A percentile compares a stretch with the other conserved stretches of the same genome.
Evolutionary conservation across 2,329 filamentous ascomycete species (phyloP).

Genomic region (Stemphylium beticola): DNA sequence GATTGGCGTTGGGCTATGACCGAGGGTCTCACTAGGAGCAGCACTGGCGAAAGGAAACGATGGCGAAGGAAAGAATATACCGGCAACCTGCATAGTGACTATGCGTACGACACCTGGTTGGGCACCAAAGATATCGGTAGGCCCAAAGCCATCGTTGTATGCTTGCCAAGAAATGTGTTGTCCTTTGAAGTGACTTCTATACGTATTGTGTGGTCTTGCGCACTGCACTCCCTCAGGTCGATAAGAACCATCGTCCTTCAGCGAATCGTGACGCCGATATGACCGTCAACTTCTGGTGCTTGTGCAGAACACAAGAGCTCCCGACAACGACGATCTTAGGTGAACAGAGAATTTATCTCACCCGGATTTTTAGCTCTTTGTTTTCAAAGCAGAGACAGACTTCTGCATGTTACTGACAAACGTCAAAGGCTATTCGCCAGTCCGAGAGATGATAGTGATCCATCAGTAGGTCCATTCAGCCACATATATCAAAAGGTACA

Average conservation of each 20-base stretch:
- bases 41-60: slow-evolving; percentile 7
- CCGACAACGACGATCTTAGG: not conserved
- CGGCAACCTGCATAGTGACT: slow-evolving; percentile 5
- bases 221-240: not conserved
- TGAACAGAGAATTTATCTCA: not conserved
- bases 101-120: not conserved
- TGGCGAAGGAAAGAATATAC: not conserved
- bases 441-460: not conserved
- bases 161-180: not conserved
- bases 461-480: not conserved
- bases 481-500: not conserved
- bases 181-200: not conserved
- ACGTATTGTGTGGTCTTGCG: not conserved
- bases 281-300: not conserved
- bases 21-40: slow-evolving; percentile 1
- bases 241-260: not conserved
- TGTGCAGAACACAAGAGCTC: not conserved
- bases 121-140: not conserved
- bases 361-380: not conserved
- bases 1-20: not conserved
- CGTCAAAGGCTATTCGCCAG: not conserved
- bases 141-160: not conserved
- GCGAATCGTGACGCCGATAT: not conserved
- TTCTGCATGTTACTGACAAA: not conserved
- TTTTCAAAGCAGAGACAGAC: not conserved